Evolutionary conservation across 768 basidiomycete species (phyloP).

Genomic region (Tricholoma furcatifolium): DNA sequence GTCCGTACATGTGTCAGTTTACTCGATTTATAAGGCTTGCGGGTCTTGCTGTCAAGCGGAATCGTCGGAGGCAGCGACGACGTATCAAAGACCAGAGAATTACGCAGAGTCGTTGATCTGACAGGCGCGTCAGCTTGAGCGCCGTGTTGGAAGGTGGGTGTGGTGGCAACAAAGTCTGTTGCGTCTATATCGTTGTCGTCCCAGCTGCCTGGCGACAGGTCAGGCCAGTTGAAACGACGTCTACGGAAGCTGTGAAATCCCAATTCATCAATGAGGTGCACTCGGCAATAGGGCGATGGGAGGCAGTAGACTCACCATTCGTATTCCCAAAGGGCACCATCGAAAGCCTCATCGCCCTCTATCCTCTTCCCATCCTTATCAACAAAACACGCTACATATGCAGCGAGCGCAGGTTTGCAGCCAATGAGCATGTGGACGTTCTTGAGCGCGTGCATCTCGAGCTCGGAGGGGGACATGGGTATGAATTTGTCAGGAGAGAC

Average conservation of each 20-base stretch:
- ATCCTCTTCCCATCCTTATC: slow-evolving; percentile 37
- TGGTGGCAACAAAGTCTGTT: slow-evolving; percentile 13
- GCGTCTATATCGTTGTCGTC: slow-evolving; percentile 22
- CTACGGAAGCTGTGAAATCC: slow-evolving; percentile 58
- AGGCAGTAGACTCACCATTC: slow-evolving; percentile 45
- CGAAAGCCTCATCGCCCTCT: slow-evolving; percentile 35
- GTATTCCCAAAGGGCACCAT: slow-evolving; percentile 52
- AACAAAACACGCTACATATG: slow-evolving; percentile 39
- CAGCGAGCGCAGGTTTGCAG: slow-evolving; percentile 55
- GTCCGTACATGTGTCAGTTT: slow-evolving; percentile 51
- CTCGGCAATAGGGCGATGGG: neutral
- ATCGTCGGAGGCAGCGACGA: slow-evolving; percentile 23
- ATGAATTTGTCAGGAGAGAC: slow-evolving; percentile 60
- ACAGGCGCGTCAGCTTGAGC: slow-evolving; percentile 16
- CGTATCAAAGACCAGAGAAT: slow-evolving; percentile 15
- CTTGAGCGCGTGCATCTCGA: slow-evolving; percentile 78
- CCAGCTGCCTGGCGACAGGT: slow-evolving; percentile 29
- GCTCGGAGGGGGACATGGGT: slow-evolving; percentile 52
- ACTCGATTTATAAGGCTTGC: slow-evolving; percentile 23
- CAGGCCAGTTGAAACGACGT: slow-evolving; percentile 69
- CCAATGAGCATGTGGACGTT: slow-evolving; percentile 63
- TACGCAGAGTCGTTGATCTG: slow-evolving; percentile 11
- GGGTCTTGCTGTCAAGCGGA: slow-evolving; percentile 2
- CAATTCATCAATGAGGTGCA: slow-evolving; percentile 9
- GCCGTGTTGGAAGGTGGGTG: slow-evolving; percentile 11